Evolutionary conservation across 2,329 filamentous ascomycete species (phyloP), one percentile per base, ranked within the genome.

Genomic region (Colletotrichum siamense): DNA sequence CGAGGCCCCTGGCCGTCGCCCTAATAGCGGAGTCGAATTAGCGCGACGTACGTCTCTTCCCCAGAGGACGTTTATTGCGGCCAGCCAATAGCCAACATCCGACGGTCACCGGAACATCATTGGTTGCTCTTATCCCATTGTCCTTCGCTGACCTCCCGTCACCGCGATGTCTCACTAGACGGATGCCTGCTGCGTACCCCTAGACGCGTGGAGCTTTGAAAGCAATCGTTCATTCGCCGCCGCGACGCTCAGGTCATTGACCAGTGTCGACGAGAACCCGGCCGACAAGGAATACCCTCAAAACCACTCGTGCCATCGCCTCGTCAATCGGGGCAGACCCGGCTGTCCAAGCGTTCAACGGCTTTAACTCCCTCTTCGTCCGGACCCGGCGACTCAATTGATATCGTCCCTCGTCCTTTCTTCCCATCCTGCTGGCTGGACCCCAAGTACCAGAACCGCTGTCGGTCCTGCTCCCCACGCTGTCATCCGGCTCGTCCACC

Each of bases 1-100:
- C 44, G 22, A 69, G 39, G 30, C 64, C 73, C 73, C 64, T 64
- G 39, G 34, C 36, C 24, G 63, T 55, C 64, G 73, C 73, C 74
- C 59, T 73, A 69, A 49, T 55, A 65, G 74, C 70, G 74, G 74
- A 74, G 69, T 64, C 28, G n/a, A 16, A 13, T 26, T 61, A 69
- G 70, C 70, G 55, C 64, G 34, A 24, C 44, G 44, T 49, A 49
- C 44, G 44, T 49, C 44, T 49, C 44, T 49, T 49, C 44, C 44
- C 44, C 44, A 49, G 44, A 49, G 44, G 44, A 49, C 44, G 44
- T 49, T 22, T 49, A n/a, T 49, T 49, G 10, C 18, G 44, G 18
- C 64, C 65, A 55, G 65, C 73, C 73, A 76, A 76, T 76, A 59
- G 66, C 39, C 64, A 69, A 73, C 64, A 69, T 73, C 74, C 74